Evolutionary conservation across 352 stramenopile genomes (phyloP), one percentile per base, ranked within the genome.

Genomic region (Pythium pyrilobum): DNA sequence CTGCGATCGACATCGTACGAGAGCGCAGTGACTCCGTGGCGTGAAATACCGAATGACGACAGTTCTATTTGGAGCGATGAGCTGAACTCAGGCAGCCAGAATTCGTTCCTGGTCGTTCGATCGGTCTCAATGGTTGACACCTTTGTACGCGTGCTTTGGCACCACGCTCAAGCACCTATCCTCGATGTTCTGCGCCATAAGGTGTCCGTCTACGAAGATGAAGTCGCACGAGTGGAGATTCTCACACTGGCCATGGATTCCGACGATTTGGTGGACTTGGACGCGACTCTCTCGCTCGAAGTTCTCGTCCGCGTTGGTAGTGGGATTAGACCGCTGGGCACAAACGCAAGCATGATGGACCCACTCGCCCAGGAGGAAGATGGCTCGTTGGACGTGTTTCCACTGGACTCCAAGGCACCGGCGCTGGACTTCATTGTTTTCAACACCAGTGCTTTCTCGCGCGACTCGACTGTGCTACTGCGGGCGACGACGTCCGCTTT

Each of bases 201-300:
- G 1, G 46, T 56, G 3, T 40, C 54, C 4, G 45, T 51, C 1
- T 62, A 56, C 24, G 54, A 62, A 27, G 54, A 62, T 21, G 54
- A 62, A 50, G n/a, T 51, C 28, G 45, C 54, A 6, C 23, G 2
- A 8, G 29, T 62, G 1, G n/a, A 29, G 18, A 46, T 62, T 6
- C 16, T 12, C 2, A 43, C 16, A 16, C 29, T 62, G 2, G 9
- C 10, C 8, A 3, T 54, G 0, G 16, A 42, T 2, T 12, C 20
- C 20, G 24, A 61, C n/a, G 53, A 61, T 31, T 2, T 42, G 31
- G 21, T 42, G 1, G 53, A 61, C 28, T 2, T 8, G 4, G 36
- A 61, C 0, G 53, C 36, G 7, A 24, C 7, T 4, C 11, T 50
- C 2, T 29, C 28, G 9, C 44, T 61, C 6, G 27, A 61, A 21